These are phyloP conservation scores for Filobasidium uniguttulatum DNA, from an alignment of 1,284 basidiomycete genomes.

Conservation along the genomic window DNA sequence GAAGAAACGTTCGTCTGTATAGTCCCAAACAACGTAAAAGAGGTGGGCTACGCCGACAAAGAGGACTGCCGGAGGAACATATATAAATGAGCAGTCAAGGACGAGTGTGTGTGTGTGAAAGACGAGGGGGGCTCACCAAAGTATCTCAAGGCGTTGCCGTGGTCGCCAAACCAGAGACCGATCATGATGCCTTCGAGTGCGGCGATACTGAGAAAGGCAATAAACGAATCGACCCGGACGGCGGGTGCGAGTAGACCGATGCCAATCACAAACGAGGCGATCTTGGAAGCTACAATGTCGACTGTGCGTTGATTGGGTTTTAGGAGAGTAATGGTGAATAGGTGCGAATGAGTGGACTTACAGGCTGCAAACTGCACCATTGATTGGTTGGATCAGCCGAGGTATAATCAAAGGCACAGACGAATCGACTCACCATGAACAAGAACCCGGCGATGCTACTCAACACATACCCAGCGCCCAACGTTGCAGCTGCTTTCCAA, in stretches of 20 bases:
- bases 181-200: slow-evolving; percentile 31
- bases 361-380: slow-evolving; percentile 11
- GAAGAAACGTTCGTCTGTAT: slow-evolving; percentile 33
- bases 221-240: slow-evolving; percentile 30
- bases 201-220: slow-evolving; percentile 32
- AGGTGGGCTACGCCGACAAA: slow-evolving; percentile 29
- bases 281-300: slow-evolving; percentile 35
- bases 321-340: not conserved
- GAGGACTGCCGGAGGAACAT: too few species aligned
- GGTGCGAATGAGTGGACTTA: not conserved
- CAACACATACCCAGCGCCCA: slow-evolving; percentile 32
- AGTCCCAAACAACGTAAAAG: slow-evolving; percentile 37
- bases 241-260: slow-evolving; percentile 30
- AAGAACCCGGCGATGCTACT: slow-evolving; percentile 29
- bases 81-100: too few species aligned
- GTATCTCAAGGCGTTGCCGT: slow-evolving; percentile 35
- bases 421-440: slow-evolving; percentile 28
- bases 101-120: too few species aligned
- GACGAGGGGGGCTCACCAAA: slow-evolving; percentile 16
- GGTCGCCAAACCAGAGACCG: slow-evolving; percentile 36
- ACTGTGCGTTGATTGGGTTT: slow-evolving; percentile 11
- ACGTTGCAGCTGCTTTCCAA: slow-evolving; percentile 20
- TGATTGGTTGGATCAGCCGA: too few species aligned
- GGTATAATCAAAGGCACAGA: not conserved
- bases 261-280: slow-evolving; percentile 33